Conservation (phyloP, 2,329 filamentous ascomycete species). For the Cladosporium phlei region DNA sequence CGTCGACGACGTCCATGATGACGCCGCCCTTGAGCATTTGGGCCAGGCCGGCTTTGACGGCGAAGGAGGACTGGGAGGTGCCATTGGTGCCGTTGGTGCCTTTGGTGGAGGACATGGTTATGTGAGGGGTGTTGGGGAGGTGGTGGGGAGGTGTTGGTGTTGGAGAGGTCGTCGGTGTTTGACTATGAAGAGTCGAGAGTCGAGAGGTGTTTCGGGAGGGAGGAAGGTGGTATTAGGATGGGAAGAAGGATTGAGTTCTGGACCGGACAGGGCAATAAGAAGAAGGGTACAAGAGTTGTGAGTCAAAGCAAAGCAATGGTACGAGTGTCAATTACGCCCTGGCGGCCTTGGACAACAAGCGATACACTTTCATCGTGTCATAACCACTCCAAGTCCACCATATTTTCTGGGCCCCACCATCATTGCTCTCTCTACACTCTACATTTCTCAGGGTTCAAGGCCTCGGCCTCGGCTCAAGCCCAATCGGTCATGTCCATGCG, state of each 20-base stretch:
- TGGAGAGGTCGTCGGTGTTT: neutral
- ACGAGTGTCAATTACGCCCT: neutral
- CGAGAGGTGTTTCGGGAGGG: too few species aligned
- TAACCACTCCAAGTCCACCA: neutral
- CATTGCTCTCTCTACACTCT: too few species aligned
- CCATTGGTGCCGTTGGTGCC: constrained; percentile 20
- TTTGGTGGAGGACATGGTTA: constrained; percentile 11
- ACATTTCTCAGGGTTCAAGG: constrained; percentile 1
- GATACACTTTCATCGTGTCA: constrained; percentile 8
- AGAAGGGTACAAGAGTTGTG: neutral
- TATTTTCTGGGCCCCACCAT: constrained; percentile 9
- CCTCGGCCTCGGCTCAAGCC: constrained; percentile 3
- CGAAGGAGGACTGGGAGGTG: constrained; percentile 55
- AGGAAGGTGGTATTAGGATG: neutral
- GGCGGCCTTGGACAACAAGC: neutral
- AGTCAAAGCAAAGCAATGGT: neutral
- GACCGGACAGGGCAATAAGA: neutral
- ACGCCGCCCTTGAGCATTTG: constrained; percentile 99
- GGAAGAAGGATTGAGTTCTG: neutral
- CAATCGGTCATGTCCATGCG: neutral
- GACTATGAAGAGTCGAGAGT: too few species aligned
- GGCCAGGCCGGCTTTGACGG: constrained; percentile 89
- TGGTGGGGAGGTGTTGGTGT: neutral
- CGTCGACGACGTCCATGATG: constrained; percentile 98
- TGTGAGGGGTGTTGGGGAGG: neutral